phyloP scores from a whole-genome alignment of 768 basidiomycete species.

The Asterophora lycoperdoides region DNA sequence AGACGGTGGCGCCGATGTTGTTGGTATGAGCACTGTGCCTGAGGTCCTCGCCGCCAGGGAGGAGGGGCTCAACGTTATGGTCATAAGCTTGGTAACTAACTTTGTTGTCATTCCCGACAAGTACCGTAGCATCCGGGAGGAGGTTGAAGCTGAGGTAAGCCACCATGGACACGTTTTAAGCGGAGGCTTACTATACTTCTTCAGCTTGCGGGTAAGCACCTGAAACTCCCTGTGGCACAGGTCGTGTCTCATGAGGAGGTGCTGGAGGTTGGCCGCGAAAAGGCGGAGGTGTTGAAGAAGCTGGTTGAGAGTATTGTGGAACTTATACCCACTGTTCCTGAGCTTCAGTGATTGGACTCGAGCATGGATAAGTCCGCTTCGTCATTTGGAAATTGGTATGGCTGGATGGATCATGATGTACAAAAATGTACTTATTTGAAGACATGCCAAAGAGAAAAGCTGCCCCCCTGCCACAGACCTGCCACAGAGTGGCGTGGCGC shows the following conservation, averaged over 20 bases:
- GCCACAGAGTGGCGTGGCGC: no score
- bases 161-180: neutral
- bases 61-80: slow-evolving; percentile 71
- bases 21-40: slow-evolving; percentile 91
- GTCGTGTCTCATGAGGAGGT: slow-evolving; percentile 81
- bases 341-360: neutral
- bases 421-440: no score
- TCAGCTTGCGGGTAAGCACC: slow-evolving; percentile 58
- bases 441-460: no score
- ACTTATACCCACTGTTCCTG: slow-evolving; percentile 15
- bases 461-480: no score
- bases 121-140: slow-evolving; percentile 66
- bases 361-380: neutral
- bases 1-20: slow-evolving; percentile 78
- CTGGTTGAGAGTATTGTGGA: slow-evolving; percentile 66
- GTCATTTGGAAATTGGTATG: no score
- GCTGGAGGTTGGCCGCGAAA: slow-evolving; percentile 55
- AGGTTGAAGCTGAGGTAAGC: slow-evolving; percentile 73
- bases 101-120: slow-evolving; percentile 68
- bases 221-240: slow-evolving; percentile 36
- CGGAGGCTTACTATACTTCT: neutral
- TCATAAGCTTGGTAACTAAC: slow-evolving; percentile 84
- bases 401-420: no score
- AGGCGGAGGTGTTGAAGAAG: slow-evolving; percentile 66
- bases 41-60: slow-evolving; percentile 81